Percentiles rank a stretch among this genome's conserved stretches.
Conservation (phyloP, 164 flowering plant genomes). For the Vitis rupestris region DNA sequence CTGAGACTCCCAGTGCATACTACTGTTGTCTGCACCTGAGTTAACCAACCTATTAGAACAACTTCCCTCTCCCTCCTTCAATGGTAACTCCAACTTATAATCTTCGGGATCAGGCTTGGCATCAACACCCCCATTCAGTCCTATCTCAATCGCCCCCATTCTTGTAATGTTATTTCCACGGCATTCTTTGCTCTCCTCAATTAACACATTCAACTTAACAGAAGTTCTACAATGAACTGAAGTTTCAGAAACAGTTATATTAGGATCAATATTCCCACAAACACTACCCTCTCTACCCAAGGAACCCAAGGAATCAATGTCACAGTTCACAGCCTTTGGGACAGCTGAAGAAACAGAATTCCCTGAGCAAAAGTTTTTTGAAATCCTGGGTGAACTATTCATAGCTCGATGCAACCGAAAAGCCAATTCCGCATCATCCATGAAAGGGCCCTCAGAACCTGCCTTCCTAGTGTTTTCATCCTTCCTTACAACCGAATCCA, state of each 20-base stretch:
- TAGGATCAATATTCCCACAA: slow-evolving; percentile 16
- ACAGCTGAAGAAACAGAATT: slow-evolving; percentile 13
- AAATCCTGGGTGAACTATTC: slow-evolving; percentile 57
- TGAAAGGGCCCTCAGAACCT: slow-evolving; percentile 1
- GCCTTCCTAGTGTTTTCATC: slow-evolving; percentile 8
- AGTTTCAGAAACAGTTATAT: slow-evolving; percentile 8
- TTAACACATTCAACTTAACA: background rate
- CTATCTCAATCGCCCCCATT: no score
- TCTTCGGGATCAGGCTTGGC: slow-evolving; percentile 4
- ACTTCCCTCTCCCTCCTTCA: slow-evolving; percentile 38
- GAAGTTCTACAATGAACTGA: background rate
- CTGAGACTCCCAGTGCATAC: background rate
- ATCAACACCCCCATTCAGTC: background rate
- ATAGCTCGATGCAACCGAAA: slow-evolving; percentile 46
- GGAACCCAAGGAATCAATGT: slow-evolving; percentile 10
- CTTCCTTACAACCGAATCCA: slow-evolving; percentile 21
- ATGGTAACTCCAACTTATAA: slow-evolving; percentile 5
- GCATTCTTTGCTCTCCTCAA: no score
- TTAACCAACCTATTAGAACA: slow-evolving; percentile 19
- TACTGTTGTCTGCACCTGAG: background rate
- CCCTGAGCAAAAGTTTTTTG: slow-evolving; percentile 20
- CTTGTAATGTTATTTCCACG: background rate
- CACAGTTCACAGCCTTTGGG: background rate
- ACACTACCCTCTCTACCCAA: slow-evolving; percentile 1
- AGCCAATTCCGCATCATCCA: slow-evolving; percentile 50